phyloP scores from a whole-genome alignment of 2,329 filamentous ascomycete species.

The Chaetomiaceae sp. region DNA sequence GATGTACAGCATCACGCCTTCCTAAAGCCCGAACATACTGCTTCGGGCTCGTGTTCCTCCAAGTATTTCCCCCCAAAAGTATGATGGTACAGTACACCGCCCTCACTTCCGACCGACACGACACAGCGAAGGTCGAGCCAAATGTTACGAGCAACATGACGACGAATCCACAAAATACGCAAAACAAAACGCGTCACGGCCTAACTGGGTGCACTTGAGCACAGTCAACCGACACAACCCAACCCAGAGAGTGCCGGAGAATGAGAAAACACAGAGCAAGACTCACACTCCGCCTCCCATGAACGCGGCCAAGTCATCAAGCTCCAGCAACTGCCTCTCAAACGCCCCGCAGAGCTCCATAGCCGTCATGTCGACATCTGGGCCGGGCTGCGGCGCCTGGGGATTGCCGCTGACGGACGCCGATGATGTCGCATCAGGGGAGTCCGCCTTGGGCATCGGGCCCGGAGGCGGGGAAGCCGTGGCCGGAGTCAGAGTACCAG shows the following conservation, averaged over 20 bases:
- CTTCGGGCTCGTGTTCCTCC: too few species aligned
- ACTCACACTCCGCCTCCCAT: conserved; percentile 57
- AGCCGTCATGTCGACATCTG: conserved; percentile 50
- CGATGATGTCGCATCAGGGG: conserved; percentile 29
- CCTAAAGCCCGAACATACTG: too few species aligned
- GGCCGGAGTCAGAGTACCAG: conserved; percentile 43
- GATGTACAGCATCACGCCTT: too few species aligned
- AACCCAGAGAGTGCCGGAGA: background rate
- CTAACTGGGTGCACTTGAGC: conserved; percentile 18
- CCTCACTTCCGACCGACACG: too few species aligned
- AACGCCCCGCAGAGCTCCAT: conserved; percentile 55
- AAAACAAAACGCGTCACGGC: background rate
- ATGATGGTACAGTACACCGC: too few species aligned
- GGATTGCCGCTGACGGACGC: conserved; percentile 25
- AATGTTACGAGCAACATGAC: too few species aligned
- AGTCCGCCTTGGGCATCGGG: conserved; percentile 30
- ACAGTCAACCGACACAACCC: conserved; percentile 9
- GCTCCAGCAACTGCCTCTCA: conserved; percentile 54
- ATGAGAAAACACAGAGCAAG: conserved; percentile 8
- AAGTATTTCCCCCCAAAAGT: too few species aligned
- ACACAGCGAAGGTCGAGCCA: too few species aligned
- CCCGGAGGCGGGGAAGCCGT: conserved; percentile 38
- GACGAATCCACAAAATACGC: too few species aligned
- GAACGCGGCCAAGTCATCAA: conserved; percentile 57
- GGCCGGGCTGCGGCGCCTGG: conserved; percentile 20